Evolutionary conservation across 805 yeast species (phyloP).

Genomic region (Saturnispora quitensis): DNA sequence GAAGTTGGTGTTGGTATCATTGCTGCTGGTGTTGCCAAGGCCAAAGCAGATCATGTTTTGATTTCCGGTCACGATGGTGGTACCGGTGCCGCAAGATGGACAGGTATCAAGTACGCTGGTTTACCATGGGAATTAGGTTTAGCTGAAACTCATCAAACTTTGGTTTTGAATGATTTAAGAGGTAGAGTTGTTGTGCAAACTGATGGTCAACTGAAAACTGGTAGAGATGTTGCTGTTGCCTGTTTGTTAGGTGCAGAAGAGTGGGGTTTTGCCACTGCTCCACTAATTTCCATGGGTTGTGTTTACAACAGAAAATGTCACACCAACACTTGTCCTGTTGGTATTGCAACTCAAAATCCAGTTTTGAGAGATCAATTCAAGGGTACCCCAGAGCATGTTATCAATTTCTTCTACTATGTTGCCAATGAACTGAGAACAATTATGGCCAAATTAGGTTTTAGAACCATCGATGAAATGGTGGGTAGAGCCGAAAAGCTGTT

Average conservation of each 20-base stretch:
- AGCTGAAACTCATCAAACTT: constrained; percentile 96
- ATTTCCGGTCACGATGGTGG: constrained; percentile 99
- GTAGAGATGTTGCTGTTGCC: constrained; percentile 94
- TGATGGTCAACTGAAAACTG: constrained; percentile 97
- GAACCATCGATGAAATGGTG: constrained; percentile 95
- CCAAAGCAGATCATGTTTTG: constrained; percentile 93
- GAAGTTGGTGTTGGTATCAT: constrained; percentile 99
- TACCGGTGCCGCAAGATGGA: constrained; percentile 98
- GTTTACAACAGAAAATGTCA: constrained; percentile 95
- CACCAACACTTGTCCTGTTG: constrained; percentile 91
- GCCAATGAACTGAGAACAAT: constrained; percentile 84
- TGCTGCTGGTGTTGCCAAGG: constrained; percentile 98
- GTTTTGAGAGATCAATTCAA: constrained; percentile 81
- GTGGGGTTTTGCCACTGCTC: constrained; percentile 97
- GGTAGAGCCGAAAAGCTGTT: constrained; percentile 89
- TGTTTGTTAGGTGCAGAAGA: constrained; percentile 96
- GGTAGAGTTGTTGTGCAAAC: constrained; percentile 94
- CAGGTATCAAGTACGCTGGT: constrained; percentile 95
- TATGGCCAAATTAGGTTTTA: constrained; percentile 93
- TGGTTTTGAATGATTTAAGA: constrained; percentile 90
- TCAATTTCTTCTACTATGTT: constrained; percentile 92
- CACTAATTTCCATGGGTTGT: constrained; percentile 95
- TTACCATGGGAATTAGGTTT: constrained; percentile 98
- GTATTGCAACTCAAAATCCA: constrained; percentile 98
- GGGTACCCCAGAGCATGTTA: constrained; percentile 98